A percentile compares a stretch with the other conserved stretches of the same genome.
Conservation (phyloP, 768 basidiomycete species). For the Inosperma sp. region DNA sequence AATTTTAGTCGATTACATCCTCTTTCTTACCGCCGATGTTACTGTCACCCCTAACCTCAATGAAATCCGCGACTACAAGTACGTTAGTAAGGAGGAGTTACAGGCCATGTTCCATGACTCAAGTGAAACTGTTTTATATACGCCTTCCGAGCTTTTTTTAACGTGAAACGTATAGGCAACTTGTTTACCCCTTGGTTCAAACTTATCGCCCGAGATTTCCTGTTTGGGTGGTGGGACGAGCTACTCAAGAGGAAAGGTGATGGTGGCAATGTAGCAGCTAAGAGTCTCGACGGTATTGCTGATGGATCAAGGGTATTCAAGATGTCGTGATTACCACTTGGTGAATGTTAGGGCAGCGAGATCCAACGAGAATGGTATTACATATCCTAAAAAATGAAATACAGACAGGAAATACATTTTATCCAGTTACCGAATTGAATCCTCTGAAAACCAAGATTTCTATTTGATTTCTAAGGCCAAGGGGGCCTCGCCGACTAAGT, state of each 20-base stretch:
- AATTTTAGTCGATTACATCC: slow-evolving; percentile 89
- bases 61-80: slow-evolving; percentile 88
- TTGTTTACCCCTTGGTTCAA: slow-evolving; percentile 99
- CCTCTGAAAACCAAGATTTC: slow-evolving; percentile 68
- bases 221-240: slow-evolving; percentile 99
- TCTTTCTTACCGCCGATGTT: slow-evolving; percentile 90
- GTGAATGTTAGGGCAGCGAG: neutral
- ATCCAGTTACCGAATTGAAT: slow-evolving; percentile 17
- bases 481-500: slow-evolving; percentile 44
- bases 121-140: slow-evolving; percentile 40
- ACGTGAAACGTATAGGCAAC: slow-evolving; percentile 48
- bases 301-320: slow-evolving; percentile 70
- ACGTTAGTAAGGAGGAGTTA: slow-evolving; percentile 87
- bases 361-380: neutral
- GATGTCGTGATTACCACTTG: slow-evolving; percentile 30
- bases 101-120: slow-evolving; percentile 84
- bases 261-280: slow-evolving; percentile 58
- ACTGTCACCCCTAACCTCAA: slow-evolving; percentile 76
- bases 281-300: slow-evolving; percentile 57
- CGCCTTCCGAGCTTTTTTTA: neutral
- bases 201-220: slow-evolving; percentile 92
- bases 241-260: slow-evolving; percentile 57
- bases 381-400: neutral
- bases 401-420: neutral
- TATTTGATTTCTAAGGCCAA: slow-evolving; percentile 42